Base-by-base conservation (phyloP, 2,329 filamentous ascomycete genomes). In the Colletotrichum paranaense region DNA sequence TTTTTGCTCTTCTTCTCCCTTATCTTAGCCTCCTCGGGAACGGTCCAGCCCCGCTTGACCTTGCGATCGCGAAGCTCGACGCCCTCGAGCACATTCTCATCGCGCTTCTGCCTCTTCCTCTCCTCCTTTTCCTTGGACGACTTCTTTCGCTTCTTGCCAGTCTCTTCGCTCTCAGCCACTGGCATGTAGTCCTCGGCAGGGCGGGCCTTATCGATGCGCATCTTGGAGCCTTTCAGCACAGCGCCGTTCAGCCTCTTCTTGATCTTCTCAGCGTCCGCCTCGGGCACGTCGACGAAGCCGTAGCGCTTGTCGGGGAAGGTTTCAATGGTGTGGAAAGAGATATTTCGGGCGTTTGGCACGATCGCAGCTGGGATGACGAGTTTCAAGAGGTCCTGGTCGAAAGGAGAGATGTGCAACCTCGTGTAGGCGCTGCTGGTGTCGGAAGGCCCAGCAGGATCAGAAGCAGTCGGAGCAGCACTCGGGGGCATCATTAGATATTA, bases 291-390 rank as follows among this genome's bases (percentile, higher is more conserved):
- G 73, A 98, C 87, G 84, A 94, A 99, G 68, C 96, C 97, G 90
- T 95, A 99, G 66, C 90, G 92, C 80, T 91, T 93, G 76, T 99
- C 97, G 16, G 96, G 96, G 75, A 97, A 98, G 0, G 95, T 95
- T 79, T 95, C 90, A 76, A 98, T 85, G 5, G 87, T 87, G 83
- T 98, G 96, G 84, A 93, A 98, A n/a, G 95, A 98, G 65, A 98
- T 90, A 80, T 95, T 94, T 74, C 91, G 91, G 24, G 94, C 94
- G 58, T 86, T 86, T 16, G 91, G 87, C 46, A 91, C 89, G 16
- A 94, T 80, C 1, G 92, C 89, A 1, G 92, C 86, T 26, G 94
- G 91, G 60, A 99, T 83, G 73, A 97, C 90, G 62, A 92, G 87
- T 68, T 90, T 88, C 69, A 97, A 86, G 22, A 98, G 89, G 8